Evolutionary conservation across 768 basidiomycete species (phyloP).

Genomic region (Suillus sp.): DNA sequence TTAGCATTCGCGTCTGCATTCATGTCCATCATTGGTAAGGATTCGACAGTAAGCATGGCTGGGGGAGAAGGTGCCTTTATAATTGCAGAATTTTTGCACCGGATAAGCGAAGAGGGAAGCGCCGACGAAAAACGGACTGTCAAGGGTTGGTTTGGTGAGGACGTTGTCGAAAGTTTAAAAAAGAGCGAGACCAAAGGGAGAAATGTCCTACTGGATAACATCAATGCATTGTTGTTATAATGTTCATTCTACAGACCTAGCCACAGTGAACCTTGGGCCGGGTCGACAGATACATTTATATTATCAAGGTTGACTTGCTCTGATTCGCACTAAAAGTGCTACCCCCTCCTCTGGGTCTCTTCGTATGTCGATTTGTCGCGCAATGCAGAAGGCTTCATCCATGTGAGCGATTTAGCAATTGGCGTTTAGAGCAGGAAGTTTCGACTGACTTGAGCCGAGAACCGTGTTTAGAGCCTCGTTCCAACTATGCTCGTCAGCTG

Average conservation of each 20-base stretch:
- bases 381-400: not conserved
- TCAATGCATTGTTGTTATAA: constrained; percentile 35
- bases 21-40: constrained; percentile 53
- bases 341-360: not conserved
- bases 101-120: constrained; percentile 46
- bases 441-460: not conserved
- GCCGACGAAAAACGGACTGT: constrained; percentile 45
- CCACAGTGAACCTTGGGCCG: not conserved
- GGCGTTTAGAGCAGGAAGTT: not conserved
- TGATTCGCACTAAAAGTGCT: not conserved
- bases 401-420: not conserved
- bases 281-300: not conserved
- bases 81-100: constrained; percentile 70
- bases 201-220: constrained; percentile 65
- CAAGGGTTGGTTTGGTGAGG: constrained; percentile 59
- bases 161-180: constrained; percentile 50
- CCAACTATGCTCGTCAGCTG: not conserved
- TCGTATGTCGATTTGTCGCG: not conserved
- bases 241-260: not conserved
- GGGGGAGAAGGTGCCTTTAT: constrained; percentile 71
- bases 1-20: constrained; percentile 61
- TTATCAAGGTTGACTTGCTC: not conserved
- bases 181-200: constrained; percentile 67
- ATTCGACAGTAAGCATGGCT: constrained; percentile 56
- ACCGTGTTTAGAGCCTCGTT: not conserved